A percentile compares a stretch with the other conserved stretches of the same genome.
Evolutionary conservation across 1,284 basidiomycete species (phyloP).

Genomic region (Cryptococcus jaspeensis): DNA sequence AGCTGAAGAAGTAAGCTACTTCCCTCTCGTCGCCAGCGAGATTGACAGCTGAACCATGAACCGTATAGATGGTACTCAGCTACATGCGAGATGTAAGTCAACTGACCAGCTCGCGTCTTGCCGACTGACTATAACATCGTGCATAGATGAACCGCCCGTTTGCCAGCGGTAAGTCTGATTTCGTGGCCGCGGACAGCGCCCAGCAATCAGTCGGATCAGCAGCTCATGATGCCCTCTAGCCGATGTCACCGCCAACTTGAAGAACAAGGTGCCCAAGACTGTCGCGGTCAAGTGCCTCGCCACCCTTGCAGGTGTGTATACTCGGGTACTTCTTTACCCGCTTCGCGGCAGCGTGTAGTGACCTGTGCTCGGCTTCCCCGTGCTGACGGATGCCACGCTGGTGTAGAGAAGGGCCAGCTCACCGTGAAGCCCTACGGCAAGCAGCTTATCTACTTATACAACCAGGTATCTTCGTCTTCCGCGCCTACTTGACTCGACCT

Average conservation of each 20-base stretch:
- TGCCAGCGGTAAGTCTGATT: constrained; percentile 37
- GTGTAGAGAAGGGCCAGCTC: constrained; percentile 42
- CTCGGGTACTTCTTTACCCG: too few species aligned
- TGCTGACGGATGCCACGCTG: neutral
- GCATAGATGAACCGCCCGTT: constrained; percentile 42
- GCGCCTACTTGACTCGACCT: neutral
- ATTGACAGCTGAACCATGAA: too few species aligned
- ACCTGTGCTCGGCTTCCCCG: neutral
- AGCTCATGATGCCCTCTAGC: constrained; percentile 52
- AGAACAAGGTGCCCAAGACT: constrained; percentile 76
- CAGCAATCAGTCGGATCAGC: neutral
- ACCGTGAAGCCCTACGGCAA: constrained; percentile 62
- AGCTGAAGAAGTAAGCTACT: constrained; percentile 43
- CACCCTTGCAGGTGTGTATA: constrained; percentile 62
- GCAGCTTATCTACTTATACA: constrained; percentile 58
- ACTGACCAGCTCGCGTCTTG: constrained; percentile 1
- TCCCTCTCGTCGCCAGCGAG: too few species aligned
- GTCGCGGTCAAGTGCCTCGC: constrained; percentile 76
- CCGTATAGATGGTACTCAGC: constrained; percentile 42
- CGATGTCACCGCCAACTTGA: constrained; percentile 81
- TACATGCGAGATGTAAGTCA: constrained; percentile 43
- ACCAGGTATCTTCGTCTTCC: constrained; percentile 33
- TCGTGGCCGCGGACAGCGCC: neutral
- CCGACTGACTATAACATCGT: neutral
- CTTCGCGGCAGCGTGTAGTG: too few species aligned